Base-by-base conservation (phyloP, 345 rosid genomes). In the Eucalyptus grandis region DNA sequence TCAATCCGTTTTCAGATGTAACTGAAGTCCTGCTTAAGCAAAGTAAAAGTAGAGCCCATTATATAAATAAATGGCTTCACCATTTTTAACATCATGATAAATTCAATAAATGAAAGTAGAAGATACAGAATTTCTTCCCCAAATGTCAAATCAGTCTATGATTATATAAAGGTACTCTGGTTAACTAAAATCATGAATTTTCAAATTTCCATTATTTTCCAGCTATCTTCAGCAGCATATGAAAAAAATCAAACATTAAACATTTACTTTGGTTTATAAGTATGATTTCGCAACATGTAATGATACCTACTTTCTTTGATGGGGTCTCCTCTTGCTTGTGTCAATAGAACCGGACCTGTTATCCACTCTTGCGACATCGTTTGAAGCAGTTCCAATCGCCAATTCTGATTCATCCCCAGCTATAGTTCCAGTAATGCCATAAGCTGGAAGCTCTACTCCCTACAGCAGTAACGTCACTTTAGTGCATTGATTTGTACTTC, bases 371-470 rank as follows among this genome's bases (percentile, higher is more conserved):
- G 69, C 87, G 50, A 67, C 88, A 47, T 69, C 88, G 88, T 86
- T 40, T 44, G 91, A 91, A 86, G 93, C 86, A 82, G 88, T 56
- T 37, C 91, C 91, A 11, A 80, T 43, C 88, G 93, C 92, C 87
- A 94, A 92, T 93, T 92, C 96, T 86, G 87, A 94, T 90, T 86
- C 88, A 62, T 89, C 95, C 62, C 92, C 91, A 88, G 90, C 91
- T 34, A 87, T 88, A 89, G 91, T 91, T 80, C 95, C 92, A 17
- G 92, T 34, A 88, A 91, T 82, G 87, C 94, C 93, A 89, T 92
- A 94, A 85, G 92, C 93, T 50, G 97, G 94, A 91, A 94, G 93
- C 87, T 88, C 90, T 89, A 93, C 96, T 90, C 93, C 97, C 99
- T 97, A 89, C 47, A 91, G 43, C 27, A 2, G 91, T 22, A 90